Conservation (phyloP, 495 filamentous ascomycete genomes). For the Echria macrotheca region DNA sequence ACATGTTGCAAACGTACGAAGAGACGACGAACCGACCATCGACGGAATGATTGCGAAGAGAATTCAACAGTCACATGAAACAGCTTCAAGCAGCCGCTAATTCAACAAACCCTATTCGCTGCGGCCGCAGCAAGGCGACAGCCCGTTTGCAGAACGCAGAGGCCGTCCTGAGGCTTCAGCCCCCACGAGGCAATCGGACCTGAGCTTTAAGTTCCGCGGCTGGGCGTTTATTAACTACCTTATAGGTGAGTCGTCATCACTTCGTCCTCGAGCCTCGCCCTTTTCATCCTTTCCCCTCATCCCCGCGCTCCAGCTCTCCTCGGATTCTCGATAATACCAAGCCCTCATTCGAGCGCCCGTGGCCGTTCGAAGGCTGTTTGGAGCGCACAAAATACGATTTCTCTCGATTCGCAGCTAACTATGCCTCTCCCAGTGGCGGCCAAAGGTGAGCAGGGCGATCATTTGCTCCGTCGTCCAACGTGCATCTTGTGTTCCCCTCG, state of each 20-base stretch:
- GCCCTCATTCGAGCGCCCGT: too few relatives aligned
- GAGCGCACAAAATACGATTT: not conserved
- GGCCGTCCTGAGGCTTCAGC: too few relatives aligned
- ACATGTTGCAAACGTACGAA: too few relatives aligned
- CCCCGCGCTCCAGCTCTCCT: not conserved
- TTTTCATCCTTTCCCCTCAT: not conserved
- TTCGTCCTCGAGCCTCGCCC: not conserved
- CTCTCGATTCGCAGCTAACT: conserved; percentile 12
- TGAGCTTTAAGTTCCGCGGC: not conserved
- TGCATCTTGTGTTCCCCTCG: conserved; percentile 13
- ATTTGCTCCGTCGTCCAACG: conserved; percentile 8
- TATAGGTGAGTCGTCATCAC: not conserved
- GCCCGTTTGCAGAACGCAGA: not conserved
- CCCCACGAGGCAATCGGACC: not conserved
- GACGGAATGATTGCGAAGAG: too few relatives aligned
- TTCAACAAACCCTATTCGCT: not conserved
- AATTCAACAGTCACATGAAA: too few relatives aligned
- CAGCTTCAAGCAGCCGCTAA: too few relatives aligned
- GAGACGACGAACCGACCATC: too few relatives aligned
- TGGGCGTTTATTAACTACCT: too few relatives aligned
- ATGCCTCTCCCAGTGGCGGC: conserved; percentile 43
- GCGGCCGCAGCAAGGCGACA: not conserved
- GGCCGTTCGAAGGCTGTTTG: too few relatives aligned
- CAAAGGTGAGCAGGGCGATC: conserved; percentile 38
- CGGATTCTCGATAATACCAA: too few relatives aligned